Evolutionary conservation across 202 grass and related monocot genomes (phyloP).

Genomic region (Brachypodium distachyon): DNA sequence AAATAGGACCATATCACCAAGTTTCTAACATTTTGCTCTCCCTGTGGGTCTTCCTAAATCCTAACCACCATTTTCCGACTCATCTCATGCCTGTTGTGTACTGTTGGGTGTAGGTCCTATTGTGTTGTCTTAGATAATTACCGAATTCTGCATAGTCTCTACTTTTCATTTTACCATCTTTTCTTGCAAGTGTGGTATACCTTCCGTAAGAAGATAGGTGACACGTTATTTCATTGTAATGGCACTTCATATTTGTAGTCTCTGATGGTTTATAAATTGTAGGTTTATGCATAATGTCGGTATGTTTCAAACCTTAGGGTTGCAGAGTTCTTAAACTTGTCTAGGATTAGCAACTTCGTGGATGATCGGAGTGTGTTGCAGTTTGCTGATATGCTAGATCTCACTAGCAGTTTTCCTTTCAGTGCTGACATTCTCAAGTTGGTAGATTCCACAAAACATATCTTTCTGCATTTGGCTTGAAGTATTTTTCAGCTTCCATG

Average conservation of each 20-base stretch:
- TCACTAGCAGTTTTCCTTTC: background rate
- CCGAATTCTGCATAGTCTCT: background rate
- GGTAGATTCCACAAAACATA: background rate
- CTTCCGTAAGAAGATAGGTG: background rate
- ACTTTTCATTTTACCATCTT: background rate
- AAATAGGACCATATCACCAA: background rate
- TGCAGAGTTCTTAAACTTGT: background rate
- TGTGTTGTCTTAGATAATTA: background rate
- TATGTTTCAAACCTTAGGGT: background rate
- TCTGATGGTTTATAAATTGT: slow-evolving; percentile 4
- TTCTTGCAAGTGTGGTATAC: slow-evolving; percentile 1
- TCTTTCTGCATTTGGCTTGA: background rate
- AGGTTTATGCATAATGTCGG: background rate
- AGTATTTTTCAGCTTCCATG: background rate
- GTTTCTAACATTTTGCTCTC: background rate
- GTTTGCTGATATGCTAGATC: background rate
- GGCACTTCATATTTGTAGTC: background rate
- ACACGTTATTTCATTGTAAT: background rate
- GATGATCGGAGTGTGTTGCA: background rate
- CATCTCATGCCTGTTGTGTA: background rate
- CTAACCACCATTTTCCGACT: background rate
- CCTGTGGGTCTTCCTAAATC: background rate
- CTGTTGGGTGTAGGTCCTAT: background rate
- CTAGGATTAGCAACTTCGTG: background rate
- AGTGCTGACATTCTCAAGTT: background rate